Evolutionary conservation across 176 grass and related monocot genomes (phyloP).

Genomic region (Oropetium thomaeum): DNA sequence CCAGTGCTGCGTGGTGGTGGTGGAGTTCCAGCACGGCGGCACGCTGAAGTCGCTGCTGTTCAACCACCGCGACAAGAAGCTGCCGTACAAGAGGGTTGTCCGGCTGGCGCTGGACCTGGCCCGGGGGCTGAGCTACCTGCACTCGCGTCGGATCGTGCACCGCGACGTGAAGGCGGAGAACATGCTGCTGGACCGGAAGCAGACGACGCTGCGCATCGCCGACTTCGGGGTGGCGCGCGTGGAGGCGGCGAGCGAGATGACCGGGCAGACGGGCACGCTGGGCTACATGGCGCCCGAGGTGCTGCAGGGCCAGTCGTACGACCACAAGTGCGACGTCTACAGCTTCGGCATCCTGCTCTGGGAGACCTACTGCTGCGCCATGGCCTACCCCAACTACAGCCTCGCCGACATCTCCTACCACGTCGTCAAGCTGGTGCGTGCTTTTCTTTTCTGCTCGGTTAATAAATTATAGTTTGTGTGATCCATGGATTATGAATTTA

Average conservation of each 20-base stretch:
- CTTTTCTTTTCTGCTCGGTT: background rate
- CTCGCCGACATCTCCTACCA: slow-evolving; percentile 66
- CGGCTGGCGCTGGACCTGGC: slow-evolving; percentile 71
- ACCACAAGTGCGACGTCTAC: slow-evolving; percentile 90
- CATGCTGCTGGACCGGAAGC: slow-evolving; percentile 70
- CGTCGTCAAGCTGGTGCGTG: slow-evolving; percentile 70
- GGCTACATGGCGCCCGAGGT: slow-evolving; percentile 96
- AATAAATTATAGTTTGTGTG: too few species aligned
- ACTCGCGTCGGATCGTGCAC: slow-evolving; percentile 75
- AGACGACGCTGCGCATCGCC: slow-evolving; percentile 74
- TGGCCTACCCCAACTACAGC: slow-evolving; percentile 72
- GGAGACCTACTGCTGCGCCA: slow-evolving; percentile 91
- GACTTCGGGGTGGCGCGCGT: slow-evolving; percentile 90
- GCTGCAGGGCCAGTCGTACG: slow-evolving; percentile 71
- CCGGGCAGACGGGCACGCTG: slow-evolving; percentile 82
- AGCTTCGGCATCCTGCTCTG: slow-evolving; percentile 84
- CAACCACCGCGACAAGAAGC: slow-evolving; percentile 63
- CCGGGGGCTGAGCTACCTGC: slow-evolving; percentile 73
- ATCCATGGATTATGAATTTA: too few species aligned
- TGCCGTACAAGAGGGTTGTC: slow-evolving; percentile 57
- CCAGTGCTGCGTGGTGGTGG: slow-evolving; percentile 65
- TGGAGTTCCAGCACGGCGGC: slow-evolving; percentile 74
- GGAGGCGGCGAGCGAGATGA: slow-evolving; percentile 71
- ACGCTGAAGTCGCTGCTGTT: slow-evolving; percentile 70
- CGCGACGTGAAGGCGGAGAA: slow-evolving; percentile 95